Evolutionary conservation across 2,329 filamentous ascomycete species (phyloP), one percentile per base, ranked within the genome.

Genomic region (Sporothrix protearum): DNA sequence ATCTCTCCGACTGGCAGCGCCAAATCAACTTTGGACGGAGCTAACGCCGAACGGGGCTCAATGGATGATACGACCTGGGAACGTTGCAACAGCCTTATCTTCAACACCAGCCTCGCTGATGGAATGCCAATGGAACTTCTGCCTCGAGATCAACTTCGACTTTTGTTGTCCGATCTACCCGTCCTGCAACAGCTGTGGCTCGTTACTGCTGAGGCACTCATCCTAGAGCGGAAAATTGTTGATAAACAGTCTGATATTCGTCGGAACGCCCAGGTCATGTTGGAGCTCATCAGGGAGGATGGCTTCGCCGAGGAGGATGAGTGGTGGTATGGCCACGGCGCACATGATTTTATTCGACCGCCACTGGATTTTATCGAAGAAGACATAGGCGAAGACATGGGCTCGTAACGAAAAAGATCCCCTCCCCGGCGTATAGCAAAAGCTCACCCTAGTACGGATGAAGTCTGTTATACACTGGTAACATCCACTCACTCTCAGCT

Each of bases 281-380:
- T 89, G 70, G 87, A 90, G 73, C 80, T 91, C n/a, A 90, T 91
- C 74, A 84, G 85, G 66, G 88, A 90, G 73, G 86, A 89, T 70
- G 87, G 86, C 22, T 79, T 85, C 25, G 84, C 85, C 25, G 85
- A 87, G 71, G 84, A 88, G 77, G 88, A 90, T 73, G 85, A 89
- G 74, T 90, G 88, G 87, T 85, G 85, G 81, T 89, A 89, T 75
- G 86, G 87, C 61, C 83, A 83, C 68, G 80, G 79, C 45, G 82
- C 83, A 1, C 83, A 85, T n/a, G 85, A 85, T 42, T 86, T 85
- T n/a, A 82, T 88, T 63, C 82, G 84, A 49, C 86, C 86, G 49
- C 83, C 85, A 14, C 76, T 82, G 1, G 83, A 84, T 73, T 82
- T 82, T 28, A 85, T 84, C 71, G 85, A 87, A 74, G 86, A 88